Conservation (phyloP, 2,329 filamentous ascomycete species). For the Claviceps cyperi region DNA sequence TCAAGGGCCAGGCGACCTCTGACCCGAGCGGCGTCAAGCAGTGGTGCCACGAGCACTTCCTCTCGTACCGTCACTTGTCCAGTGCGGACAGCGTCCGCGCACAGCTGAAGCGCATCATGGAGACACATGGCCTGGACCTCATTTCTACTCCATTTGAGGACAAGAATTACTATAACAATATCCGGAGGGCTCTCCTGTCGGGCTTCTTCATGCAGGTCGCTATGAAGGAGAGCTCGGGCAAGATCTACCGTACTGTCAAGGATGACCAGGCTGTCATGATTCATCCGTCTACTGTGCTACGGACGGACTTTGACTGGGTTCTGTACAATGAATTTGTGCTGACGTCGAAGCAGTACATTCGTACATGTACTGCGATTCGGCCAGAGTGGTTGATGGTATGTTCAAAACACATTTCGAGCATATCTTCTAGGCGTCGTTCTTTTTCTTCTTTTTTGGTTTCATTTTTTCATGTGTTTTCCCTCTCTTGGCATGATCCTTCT, state of each 20-base stretch:
- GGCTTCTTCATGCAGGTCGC: slow-evolving; percentile 99
- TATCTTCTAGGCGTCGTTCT: too few relatives aligned
- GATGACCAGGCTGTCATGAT: slow-evolving; percentile 88
- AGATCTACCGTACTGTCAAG: slow-evolving; percentile 91
- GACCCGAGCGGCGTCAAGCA: slow-evolving; percentile 59
- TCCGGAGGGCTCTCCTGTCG: slow-evolving; percentile 76
- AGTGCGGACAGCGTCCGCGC: slow-evolving; percentile 88
- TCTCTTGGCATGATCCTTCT: neutral
- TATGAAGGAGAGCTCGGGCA: slow-evolving; percentile 77
- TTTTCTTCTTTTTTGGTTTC: neutral
- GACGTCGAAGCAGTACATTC: slow-evolving; percentile 95
- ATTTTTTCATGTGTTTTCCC: neutral
- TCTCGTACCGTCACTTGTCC: slow-evolving; percentile 74
- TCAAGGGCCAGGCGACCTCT: slow-evolving; percentile 53
- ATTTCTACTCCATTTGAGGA: slow-evolving; percentile 82
- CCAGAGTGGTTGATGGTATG: slow-evolving; percentile 87
- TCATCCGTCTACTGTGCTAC: slow-evolving; percentile 83
- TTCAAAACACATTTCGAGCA: neutral
- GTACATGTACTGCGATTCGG: slow-evolving; percentile 80
- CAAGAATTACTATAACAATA: slow-evolving; percentile 97
- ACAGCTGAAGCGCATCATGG: slow-evolving; percentile 94
- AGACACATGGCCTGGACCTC: slow-evolving; percentile 73
- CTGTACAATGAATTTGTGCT: slow-evolving; percentile 97
- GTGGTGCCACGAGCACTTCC: slow-evolving; percentile 96
- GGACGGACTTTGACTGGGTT: slow-evolving; percentile 87